A percentile compares a stretch with the other conserved stretches of the same genome.
phyloP scores from a whole-genome alignment of 495 filamentous ascomycete species.

The Gamarada debralockiae region DNA sequence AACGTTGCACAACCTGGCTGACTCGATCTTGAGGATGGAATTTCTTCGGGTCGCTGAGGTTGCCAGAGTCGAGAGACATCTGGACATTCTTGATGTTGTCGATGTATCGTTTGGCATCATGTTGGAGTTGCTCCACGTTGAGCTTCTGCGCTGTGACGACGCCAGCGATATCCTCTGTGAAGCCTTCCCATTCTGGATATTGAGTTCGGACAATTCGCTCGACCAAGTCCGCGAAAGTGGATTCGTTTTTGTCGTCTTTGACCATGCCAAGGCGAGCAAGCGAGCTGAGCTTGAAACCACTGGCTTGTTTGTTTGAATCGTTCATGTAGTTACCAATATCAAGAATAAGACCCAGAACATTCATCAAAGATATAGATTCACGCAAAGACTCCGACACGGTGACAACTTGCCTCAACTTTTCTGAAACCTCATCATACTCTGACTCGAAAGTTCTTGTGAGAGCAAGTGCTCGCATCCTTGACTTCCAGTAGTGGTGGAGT shows the following conservation, averaged over 20 bases:
- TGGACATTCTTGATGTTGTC: slow-evolving; percentile 94
- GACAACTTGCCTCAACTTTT: slow-evolving; percentile 78
- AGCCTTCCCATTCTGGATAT: slow-evolving; percentile 92
- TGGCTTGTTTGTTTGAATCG: slow-evolving; percentile 95
- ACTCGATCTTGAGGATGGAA: slow-evolving; percentile 98
- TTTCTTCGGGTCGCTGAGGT: slow-evolving; percentile 92
- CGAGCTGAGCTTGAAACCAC: slow-evolving; percentile 95
- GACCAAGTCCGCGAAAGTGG: slow-evolving; percentile 93
- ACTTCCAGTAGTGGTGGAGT: slow-evolving; percentile 98
- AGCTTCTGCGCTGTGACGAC: slow-evolving; percentile 85
- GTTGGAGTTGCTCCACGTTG: slow-evolving; percentile 87
- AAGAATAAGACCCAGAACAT: slow-evolving; percentile 90
- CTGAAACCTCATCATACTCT: slow-evolving; percentile 88
- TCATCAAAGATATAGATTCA: slow-evolving; percentile 89
- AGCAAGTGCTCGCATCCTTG: slow-evolving; percentile 83
- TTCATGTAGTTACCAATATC: slow-evolving; percentile 99
- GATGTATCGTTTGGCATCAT: slow-evolving; percentile 91
- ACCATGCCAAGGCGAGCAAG: slow-evolving; percentile 95
- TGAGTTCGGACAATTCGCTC: slow-evolving; percentile 95
- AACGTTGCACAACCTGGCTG: slow-evolving; percentile 82
- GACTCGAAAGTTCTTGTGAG: slow-evolving; percentile 81
- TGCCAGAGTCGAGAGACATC: slow-evolving; percentile 84
- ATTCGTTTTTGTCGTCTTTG: slow-evolving; percentile 98
- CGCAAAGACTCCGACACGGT: slow-evolving; percentile 82
- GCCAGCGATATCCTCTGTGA: slow-evolving; percentile 78